A percentile compares a stretch with the other conserved stretches of the same genome.
These are phyloP conservation scores for Neonectria coccinea DNA, from an alignment of 2,329 filamentous ascomycete genomes.

Conservation along the genomic window DNA sequence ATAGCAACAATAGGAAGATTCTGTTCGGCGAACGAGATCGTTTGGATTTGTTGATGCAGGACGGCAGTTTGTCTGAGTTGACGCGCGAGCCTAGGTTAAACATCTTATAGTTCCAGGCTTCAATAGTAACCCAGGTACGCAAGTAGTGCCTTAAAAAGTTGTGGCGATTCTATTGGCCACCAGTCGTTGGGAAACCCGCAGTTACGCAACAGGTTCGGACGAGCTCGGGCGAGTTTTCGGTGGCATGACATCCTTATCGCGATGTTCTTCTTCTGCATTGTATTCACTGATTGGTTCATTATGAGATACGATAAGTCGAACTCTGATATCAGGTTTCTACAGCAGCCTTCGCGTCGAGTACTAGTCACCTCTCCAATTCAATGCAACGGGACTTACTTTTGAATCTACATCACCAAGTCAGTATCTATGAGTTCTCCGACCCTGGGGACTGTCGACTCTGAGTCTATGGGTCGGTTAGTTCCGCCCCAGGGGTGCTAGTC, in stretches of 20 bases:
- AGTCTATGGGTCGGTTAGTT: too few species aligned
- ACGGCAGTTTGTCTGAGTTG: background rate
- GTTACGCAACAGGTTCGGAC: background rate
- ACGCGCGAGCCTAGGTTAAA: background rate
- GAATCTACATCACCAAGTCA: background rate
- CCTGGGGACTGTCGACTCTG: background rate
- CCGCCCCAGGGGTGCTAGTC: too few species aligned
- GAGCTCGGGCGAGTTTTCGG: conserved; percentile 21
- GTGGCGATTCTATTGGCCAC: background rate
- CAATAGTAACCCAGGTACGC: background rate
- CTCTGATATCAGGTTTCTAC: too few species aligned
- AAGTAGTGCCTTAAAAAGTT: background rate
- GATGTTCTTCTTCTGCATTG: background rate
- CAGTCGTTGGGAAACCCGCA: background rate
- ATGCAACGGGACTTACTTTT: background rate
- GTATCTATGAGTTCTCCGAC: background rate
- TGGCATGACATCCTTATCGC: background rate
- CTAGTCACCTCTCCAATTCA: background rate
- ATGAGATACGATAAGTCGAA: background rate
- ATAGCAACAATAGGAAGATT: conserved; percentile 23
- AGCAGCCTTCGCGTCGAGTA: too few species aligned
- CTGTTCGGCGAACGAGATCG: background rate
- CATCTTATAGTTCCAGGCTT: background rate
- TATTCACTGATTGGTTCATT: background rate
- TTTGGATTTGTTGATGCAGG: background rate